phyloP scores from a whole-genome alignment of 2,329 filamentous ascomycete genomes.

The Chaetomium sp. region DNA sequence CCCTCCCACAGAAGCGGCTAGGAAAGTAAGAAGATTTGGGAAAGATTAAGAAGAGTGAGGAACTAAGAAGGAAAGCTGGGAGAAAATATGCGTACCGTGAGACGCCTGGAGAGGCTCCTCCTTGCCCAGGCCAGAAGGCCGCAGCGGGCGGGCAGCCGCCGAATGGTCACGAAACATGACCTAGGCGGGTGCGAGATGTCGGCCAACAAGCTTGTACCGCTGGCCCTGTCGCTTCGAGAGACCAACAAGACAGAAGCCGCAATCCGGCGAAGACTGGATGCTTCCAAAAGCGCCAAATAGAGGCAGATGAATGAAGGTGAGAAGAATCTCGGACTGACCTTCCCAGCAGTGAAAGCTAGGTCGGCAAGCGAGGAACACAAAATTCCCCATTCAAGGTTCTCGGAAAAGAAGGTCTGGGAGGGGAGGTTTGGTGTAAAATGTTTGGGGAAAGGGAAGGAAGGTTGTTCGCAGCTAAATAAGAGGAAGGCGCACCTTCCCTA shows the following conservation, averaged over 20 bases:
- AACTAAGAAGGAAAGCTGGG: neutral
- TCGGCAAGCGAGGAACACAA: too few relatives aligned
- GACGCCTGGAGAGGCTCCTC: neutral
- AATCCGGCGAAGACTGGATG: neutral
- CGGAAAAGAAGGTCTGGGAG: too few relatives aligned
- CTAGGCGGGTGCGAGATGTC: neutral
- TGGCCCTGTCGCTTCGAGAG: neutral
- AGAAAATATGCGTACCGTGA: neutral
- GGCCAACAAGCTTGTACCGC: too few relatives aligned
- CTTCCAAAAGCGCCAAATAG: too few relatives aligned
- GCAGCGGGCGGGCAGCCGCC: neutral
- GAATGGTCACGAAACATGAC: constrained; percentile 5
- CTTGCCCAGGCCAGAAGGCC: neutral
- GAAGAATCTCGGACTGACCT: too few relatives aligned
- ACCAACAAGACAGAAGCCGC: neutral
- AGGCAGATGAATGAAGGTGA: too few relatives aligned
- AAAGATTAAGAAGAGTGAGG: neutral
- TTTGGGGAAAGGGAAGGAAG: too few relatives aligned
- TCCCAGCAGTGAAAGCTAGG: too few relatives aligned
- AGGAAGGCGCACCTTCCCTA: too few relatives aligned
- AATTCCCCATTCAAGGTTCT: too few relatives aligned
- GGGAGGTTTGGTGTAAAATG: too few relatives aligned
- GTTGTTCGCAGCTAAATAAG: too few relatives aligned
- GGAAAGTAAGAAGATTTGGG: neutral
- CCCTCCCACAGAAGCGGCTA: neutral